Conservation (phyloP, 306 rosid genomes). For the Medicago ruthenica region DNA sequence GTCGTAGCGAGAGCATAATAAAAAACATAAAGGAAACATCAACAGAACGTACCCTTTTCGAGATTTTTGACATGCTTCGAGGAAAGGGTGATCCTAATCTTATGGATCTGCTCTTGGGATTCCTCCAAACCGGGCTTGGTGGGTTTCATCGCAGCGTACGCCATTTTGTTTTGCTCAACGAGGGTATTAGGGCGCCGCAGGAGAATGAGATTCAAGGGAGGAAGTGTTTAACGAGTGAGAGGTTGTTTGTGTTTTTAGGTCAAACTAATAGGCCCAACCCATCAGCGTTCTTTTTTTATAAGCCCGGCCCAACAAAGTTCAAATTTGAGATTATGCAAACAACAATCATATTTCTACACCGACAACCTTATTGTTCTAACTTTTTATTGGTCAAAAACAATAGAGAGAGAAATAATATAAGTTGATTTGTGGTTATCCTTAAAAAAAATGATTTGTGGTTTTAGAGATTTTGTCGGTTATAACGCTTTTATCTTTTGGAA, state of each 20-base stretch:
- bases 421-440: no score
- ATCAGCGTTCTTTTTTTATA: neutral
- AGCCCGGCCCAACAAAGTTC: neutral
- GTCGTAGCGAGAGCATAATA: neutral
- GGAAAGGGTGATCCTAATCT: conserved; percentile 94
- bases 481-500: no score
- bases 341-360: no score
- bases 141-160: conserved; percentile 77
- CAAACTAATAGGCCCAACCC: neutral
- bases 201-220: neutral
- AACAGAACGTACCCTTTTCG: conserved; percentile 61
- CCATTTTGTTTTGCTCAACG: conserved; percentile 46
- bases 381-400: no score
- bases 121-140: conserved; percentile 81
- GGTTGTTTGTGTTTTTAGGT: neutral
- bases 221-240: neutral
- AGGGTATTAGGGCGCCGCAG: neutral
- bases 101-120: conserved; percentile 73
- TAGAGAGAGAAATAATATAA: no score
- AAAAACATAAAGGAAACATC: neutral
- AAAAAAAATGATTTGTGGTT: no score
- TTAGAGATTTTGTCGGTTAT: no score
- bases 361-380: no score
- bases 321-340: no score
- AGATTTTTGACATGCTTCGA: conserved; percentile 86